Conservation (phyloP, 2,329 filamentous ascomycete species). For the Alternaria solani region DNA sequence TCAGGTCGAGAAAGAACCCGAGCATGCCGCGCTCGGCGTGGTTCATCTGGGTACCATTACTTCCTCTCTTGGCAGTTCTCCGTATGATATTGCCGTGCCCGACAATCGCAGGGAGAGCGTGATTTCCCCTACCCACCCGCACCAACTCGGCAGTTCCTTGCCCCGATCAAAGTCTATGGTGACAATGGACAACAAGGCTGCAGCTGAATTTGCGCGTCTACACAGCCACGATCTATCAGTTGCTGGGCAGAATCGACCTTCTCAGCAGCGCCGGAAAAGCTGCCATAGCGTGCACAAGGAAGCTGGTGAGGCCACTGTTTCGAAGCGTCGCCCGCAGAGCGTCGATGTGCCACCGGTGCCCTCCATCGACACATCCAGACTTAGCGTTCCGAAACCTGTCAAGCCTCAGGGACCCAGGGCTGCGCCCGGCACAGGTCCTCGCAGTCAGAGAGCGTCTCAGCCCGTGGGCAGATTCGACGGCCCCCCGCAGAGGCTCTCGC, state of each 20-base stretch:
- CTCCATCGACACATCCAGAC: slow-evolving; percentile 25
- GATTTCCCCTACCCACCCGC: slow-evolving; percentile 43
- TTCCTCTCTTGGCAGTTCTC: slow-evolving; percentile 52
- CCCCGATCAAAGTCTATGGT: slow-evolving; percentile 42
- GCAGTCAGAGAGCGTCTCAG: slow-evolving; percentile 29
- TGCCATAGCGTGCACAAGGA: slow-evolving; percentile 38
- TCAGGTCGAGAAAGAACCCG: slow-evolving; percentile 24
- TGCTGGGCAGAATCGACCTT: slow-evolving; percentile 24
- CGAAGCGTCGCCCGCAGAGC: slow-evolving; percentile 26
- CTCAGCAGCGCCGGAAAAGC: slow-evolving; percentile 37
- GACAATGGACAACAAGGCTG: slow-evolving; percentile 47
- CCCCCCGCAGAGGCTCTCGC: slow-evolving; percentile 9
- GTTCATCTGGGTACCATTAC: slow-evolving; percentile 54
- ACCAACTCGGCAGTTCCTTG: slow-evolving; percentile 44
- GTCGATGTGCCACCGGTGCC: slow-evolving; percentile 40
- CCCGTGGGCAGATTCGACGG: slow-evolving; percentile 27
- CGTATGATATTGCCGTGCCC: slow-evolving; percentile 54
- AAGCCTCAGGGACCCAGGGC: slow-evolving; percentile 15
- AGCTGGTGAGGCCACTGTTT: slow-evolving; percentile 32
- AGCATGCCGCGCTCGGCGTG: slow-evolving; percentile 32
- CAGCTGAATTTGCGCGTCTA: slow-evolving; percentile 46
- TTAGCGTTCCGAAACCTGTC: slow-evolving; percentile 11
- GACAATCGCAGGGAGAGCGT: slow-evolving; percentile 23
- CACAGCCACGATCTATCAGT: slow-evolving; percentile 46
- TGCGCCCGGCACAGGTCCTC: slow-evolving; percentile 16